Evolutionary conservation across 1,139 yeast genomes (phyloP).

Genomic region (Lodderomyces jiufengensis): DNA sequence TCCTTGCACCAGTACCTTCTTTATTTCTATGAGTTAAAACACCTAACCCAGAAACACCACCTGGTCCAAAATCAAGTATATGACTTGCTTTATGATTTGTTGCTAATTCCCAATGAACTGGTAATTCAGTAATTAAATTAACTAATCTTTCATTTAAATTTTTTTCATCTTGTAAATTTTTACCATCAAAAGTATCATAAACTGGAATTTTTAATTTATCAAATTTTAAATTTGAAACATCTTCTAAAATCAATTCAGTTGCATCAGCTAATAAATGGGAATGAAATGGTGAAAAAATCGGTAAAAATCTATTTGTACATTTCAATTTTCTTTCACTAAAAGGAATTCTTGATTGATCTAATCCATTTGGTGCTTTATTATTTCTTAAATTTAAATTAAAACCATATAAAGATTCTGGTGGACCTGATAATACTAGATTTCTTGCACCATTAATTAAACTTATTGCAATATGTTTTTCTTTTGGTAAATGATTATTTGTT

Average conservation of each 20-base stretch:
- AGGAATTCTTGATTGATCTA: conserved; percentile 94
- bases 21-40: conserved; percentile 93
- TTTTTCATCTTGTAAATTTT: conserved; percentile 55
- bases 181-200: conserved; percentile 83
- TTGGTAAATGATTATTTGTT: conserved; percentile 91
- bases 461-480: conserved; percentile 84
- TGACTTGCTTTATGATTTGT: conserved; percentile 73
- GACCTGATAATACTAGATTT: conserved; percentile 93
- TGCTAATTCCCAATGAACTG: conserved; percentile 93
- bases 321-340: conserved; percentile 88
- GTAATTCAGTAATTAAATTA: conserved; percentile 78
- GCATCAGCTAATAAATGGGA: conserved; percentile 80
- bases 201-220: conserved; percentile 77
- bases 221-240: conserved; percentile 56
- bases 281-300: conserved; percentile 96
- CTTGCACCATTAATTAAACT: conserved; percentile 94
- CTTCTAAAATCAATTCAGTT: conserved; percentile 60
- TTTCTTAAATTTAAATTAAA: conserved; percentile 87
- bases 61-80: conserved; percentile 96
- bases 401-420: conserved; percentile 98
- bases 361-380: conserved; percentile 90
- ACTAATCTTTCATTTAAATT: conserved; percentile 56
- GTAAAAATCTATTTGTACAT: conserved; percentile 90
- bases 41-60: conserved; percentile 97
- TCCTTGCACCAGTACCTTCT: conserved; percentile 97